Evolutionary conservation across 2,329 filamentous ascomycete genomes (phyloP).

Genomic region (Grosmannia serpens): DNA sequence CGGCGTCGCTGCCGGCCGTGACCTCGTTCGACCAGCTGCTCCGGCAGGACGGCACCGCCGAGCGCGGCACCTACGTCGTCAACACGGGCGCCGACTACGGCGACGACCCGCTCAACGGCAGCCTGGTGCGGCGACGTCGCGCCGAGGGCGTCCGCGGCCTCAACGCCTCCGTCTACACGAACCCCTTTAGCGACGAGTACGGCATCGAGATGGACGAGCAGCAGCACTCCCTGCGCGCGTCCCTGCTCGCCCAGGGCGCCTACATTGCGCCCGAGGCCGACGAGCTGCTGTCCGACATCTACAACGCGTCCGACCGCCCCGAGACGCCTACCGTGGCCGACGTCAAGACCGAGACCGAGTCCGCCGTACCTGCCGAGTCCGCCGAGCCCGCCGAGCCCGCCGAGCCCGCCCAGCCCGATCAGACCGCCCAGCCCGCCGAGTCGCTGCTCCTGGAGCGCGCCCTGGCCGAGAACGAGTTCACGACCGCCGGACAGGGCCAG

Average conservation of each 20-base stretch:
- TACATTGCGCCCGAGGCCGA: slow-evolving; percentile 33
- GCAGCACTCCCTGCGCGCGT: background rate
- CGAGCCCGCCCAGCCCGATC: background rate
- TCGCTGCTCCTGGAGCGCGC: slow-evolving; percentile 23
- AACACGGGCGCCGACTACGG: slow-evolving; percentile 41
- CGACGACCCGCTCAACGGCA: slow-evolving; percentile 21
- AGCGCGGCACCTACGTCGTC: slow-evolving; percentile 45
- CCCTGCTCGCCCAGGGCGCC: slow-evolving; percentile 17
- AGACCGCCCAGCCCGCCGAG: background rate
- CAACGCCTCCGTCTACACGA: slow-evolving; percentile 36
- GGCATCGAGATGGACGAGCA: slow-evolving; percentile 31
- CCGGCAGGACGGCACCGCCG: slow-evolving; percentile 35
- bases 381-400: background rate
- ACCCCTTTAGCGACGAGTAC: slow-evolving; percentile 49
- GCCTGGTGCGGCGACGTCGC: slow-evolving; percentile 37
- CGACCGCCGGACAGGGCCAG: slow-evolving; percentile 36
- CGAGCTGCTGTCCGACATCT: slow-evolving; percentile 38
- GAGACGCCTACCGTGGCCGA: slow-evolving; percentile 8
- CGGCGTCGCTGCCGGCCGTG: background rate
- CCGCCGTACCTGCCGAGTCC: background rate
- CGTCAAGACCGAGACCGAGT: slow-evolving; percentile 5
- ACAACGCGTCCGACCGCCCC: slow-evolving; percentile 28
- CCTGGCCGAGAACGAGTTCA: slow-evolving; percentile 31
- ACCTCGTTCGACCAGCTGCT: slow-evolving; percentile 50
- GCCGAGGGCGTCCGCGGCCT: slow-evolving; percentile 34